Evolutionary conservation across 371 early-diverging fungal species (phyloP).

Genomic region (Syncephalastrum racemosum): DNA sequence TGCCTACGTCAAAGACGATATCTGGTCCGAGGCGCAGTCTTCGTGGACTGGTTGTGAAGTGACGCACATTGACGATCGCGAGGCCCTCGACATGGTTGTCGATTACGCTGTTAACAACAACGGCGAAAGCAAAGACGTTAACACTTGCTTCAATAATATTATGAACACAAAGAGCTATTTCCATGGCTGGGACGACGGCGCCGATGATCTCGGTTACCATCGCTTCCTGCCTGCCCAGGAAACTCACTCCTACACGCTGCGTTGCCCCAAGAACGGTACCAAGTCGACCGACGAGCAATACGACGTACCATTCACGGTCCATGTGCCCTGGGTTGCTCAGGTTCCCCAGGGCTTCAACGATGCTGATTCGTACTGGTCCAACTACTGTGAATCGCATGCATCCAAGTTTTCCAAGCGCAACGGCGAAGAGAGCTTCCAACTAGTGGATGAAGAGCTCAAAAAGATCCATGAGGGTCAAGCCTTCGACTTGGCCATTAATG

Average conservation of each 20-base stretch:
- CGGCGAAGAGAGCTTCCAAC: slow-evolving; percentile 14
- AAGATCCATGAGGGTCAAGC: slow-evolving; percentile 39
- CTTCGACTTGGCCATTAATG: slow-evolving; percentile 23
- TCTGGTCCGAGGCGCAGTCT: slow-evolving; percentile 48
- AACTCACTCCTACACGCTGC: slow-evolving; percentile 44
- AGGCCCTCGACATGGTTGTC: slow-evolving; percentile 51
- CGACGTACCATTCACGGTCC: slow-evolving; percentile 49
- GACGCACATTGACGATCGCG: slow-evolving; percentile 45
- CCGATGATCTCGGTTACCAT: slow-evolving; percentile 55
- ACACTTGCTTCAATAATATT: slow-evolving; percentile 52
- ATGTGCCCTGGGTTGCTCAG: slow-evolving; percentile 52
- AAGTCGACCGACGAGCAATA: slow-evolving; percentile 38
- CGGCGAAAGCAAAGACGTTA: slow-evolving; percentile 54
- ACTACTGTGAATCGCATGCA: slow-evolving; percentile 42
- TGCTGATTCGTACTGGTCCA: slow-evolving; percentile 43
- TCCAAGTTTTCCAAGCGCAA: slow-evolving; percentile 16
- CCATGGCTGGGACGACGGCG: slow-evolving; percentile 58
- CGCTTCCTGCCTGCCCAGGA: slow-evolving; percentile 55
- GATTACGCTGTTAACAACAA: slow-evolving; percentile 57
- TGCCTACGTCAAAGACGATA: slow-evolving; percentile 49
- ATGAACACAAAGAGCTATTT: slow-evolving; percentile 56
- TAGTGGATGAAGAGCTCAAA: slow-evolving; percentile 35
- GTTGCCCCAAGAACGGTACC: slow-evolving; percentile 44
- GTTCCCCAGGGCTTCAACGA: slow-evolving; percentile 33
- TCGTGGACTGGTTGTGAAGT: slow-evolving; percentile 51